Evolutionary conservation across 1,284 basidiomycete genomes (phyloP), one percentile per base, ranked within the genome.

Genomic region (Flammula alnicola): DNA sequence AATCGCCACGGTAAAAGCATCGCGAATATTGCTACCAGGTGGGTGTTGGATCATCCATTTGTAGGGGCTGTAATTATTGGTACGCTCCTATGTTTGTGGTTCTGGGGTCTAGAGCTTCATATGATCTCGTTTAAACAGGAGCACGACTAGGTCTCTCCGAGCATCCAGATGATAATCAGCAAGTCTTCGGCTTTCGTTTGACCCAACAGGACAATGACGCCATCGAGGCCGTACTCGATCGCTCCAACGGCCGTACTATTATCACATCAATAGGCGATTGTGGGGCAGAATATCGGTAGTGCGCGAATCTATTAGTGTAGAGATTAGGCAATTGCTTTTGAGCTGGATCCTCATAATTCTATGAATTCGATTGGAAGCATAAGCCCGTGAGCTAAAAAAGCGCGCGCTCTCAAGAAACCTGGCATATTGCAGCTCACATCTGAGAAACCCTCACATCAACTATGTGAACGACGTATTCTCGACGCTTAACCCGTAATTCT

Each of bases 31-130:
- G 87, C 89, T 20, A 87, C 81, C 1, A 81, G 89, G 16, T 91
- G 89, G 89, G 86, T 91, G 3, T 76, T 92, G 16, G 87, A 92
- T 68, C 86, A 91, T 51, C 64, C 79, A 0, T 87, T 83, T 59
- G 89, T 91, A 12, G 89, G 86, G 1, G 86, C 88, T 17, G 87
- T 91, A 17, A 78, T 92, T 58, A 79, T 92, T 59, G 90, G 89
- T 88, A 60, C 17, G 78, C 39, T 19, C 32, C 20, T 14, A n/a
- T 12, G 29, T 23, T 31, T 20, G 23, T 30, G 38, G n/a, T 30
- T 30, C 14, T 27, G 20, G n/a, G n/a, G n/a, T n/a, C n/a, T n/a
- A n/a, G n/a, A n/a, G n/a, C n/a, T 44, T 19, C 20, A 20, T 16
- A 20, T 44, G 26, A 45, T 39, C 38, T 12, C 5, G 22, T 9